Evolutionary conservation across 2,329 filamentous ascomycete species (phyloP).

Genomic region (Talaromyces sp.): DNA sequence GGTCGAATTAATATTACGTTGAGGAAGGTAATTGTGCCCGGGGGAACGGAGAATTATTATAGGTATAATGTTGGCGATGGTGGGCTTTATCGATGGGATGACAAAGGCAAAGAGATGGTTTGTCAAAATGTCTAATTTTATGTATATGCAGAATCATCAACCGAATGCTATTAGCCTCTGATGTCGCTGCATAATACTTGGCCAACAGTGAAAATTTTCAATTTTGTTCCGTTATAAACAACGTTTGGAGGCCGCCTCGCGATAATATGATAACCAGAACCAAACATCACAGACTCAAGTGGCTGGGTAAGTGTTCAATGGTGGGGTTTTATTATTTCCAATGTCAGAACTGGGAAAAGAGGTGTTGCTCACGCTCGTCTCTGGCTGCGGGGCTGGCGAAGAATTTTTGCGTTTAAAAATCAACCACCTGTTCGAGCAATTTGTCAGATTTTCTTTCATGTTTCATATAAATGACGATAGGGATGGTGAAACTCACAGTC

Average conservation of each 20-base stretch:
- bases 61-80: constrained; percentile 75
- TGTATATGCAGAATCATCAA: neutral
- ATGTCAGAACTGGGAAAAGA: neutral
- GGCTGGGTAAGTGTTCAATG: neutral
- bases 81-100: constrained; percentile 64
- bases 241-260: neutral
- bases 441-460: neutral
- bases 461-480: neutral
- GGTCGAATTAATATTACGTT: constrained; percentile 76
- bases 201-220: no score
- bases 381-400: neutral
- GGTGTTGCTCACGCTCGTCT: neutral
- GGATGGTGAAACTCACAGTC: neutral
- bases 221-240: no score
- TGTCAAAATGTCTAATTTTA: neutral
- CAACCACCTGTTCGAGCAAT: neutral
- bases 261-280: neutral
- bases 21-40: constrained; percentile 64
- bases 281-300: neutral
- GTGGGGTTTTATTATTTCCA: neutral
- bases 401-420: neutral
- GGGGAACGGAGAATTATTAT: constrained; percentile 77
- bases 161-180: neutral
- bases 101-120: neutral
- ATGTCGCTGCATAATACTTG: no score